Base-by-base conservation (phyloP, 163 green algal species). In the Prototheca wickerhamii region DNA sequence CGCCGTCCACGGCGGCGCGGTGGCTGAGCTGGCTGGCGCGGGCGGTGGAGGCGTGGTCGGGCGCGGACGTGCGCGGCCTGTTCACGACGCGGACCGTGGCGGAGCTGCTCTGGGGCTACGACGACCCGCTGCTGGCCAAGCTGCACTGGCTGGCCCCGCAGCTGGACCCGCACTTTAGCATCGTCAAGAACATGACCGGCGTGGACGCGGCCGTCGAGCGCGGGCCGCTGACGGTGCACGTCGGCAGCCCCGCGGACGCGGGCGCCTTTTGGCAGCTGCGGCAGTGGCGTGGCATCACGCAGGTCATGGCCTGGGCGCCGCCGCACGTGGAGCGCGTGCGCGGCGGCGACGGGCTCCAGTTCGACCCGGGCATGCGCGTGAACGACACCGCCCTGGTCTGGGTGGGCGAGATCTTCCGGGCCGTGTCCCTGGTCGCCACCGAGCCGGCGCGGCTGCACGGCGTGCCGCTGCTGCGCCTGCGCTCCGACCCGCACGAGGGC, bases 71-170 rank as follows among this genome's bases (percentile, higher is more conserved):
- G 35, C 40, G 71, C 28, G 81, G 79, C 23, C 53, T 89, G 28
- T 89, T 89, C 53, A 72, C 68, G 28, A 74, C 57, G 6, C 72
- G 80, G n/a, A 75, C 70, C 20, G 79, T 68, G 0, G 43, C 40
- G 12, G 72, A 88, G 51, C 65, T 88, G 57, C 66, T 88, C 34
- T 89, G 74, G 74, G 83, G 83, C 15, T 89, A 89, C 46, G 70
- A 87, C 37, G 79, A 82, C 56, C 63, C 69, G 33, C 58, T 79
- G 44, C 62, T 73, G 28, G 37, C 55, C n/a, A 62, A 34, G 28
- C 34, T 80, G 18, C 64, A 58, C 56, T 70, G 56, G 49, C 28
- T 71, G 1, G 7, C 60, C 10, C 58, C 67, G 20, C 34, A 34
- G 3, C 8, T 77, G 0, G 25, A 64, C 49, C 61, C 75, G 10